Evolutionary conservation across 352 stramenopile species (phyloP), one percentile per base, ranked within the genome.

Genomic region (Phytophthora sansomeana): DNA sequence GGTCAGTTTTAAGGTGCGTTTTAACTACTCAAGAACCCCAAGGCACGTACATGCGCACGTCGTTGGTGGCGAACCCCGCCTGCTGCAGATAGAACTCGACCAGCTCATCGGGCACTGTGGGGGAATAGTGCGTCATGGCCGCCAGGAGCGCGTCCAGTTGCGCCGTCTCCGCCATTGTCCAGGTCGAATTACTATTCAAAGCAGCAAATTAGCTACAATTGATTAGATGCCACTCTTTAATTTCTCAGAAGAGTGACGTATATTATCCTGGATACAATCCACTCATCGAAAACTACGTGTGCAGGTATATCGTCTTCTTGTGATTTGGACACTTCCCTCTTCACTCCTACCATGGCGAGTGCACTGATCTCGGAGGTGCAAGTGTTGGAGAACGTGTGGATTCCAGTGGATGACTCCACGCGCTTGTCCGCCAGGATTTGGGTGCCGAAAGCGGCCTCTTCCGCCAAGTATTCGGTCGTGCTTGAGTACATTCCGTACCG

Each of bases 61-160:
- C 87, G 52, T 72, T 85, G 29, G 84, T 85, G 26, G 67, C 67
- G 56, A 91, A 95, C 13, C 87, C 87, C 21, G 75, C 54, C 42
- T 90, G 81, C 55, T 93, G 79, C 39, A 95, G 80, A 46, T 92
- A 90, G 58, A 84, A 91, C 52, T 91, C 77, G 1, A 95, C 77
- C 57, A 93, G 57, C 54, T 93, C 83, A 32, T 92, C 84, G 3
- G 87, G 87, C 6, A 95, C 74, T 17, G 84, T 89, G 1, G 87
- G 87, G 50, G 80, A 72, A 50, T 81, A 93, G 48, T 78, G 74
- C 58, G 68, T 73, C 69, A 92, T 75, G 52, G 82, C 77, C 43
- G 80, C 80, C 32, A 95, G 65, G 57, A 95, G 85, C 48, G 91
- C 83, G 38, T 80, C 77, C 38, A 95, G 55, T 58, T 91, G 81